phyloP scores from a whole-genome alignment of 1,284 basidiomycete genomes.

The Rhodotorula sp. region DNA sequence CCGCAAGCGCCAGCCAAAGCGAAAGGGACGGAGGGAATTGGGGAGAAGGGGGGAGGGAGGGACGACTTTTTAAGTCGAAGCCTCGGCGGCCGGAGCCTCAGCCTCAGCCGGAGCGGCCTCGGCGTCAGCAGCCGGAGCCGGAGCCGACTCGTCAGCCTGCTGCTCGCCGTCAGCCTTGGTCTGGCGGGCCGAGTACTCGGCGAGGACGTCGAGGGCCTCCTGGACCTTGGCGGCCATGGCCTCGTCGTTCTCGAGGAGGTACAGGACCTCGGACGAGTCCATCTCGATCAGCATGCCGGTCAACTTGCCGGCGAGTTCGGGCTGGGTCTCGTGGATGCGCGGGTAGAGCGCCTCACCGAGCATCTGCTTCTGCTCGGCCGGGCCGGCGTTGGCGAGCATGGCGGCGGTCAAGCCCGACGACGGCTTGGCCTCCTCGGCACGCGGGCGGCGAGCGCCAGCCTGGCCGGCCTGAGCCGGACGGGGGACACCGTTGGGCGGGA shows the following conservation, averaged over 20 bases:
- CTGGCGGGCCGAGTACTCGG: constrained; percentile 29
- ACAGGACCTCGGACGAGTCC: constrained; percentile 86
- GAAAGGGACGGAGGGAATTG: not conserved
- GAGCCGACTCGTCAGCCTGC: not conserved
- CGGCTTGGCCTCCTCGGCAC: constrained; percentile 45
- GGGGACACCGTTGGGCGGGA: constrained; percentile 49
- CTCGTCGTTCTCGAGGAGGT: constrained; percentile 75
- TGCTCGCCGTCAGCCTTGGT: constrained; percentile 13
- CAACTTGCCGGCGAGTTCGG: constrained; percentile 93
- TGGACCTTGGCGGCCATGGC: constrained; percentile 81
- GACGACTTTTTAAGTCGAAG: constrained; percentile 4
- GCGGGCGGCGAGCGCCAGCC: constrained; percentile 48
- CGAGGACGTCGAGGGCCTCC: constrained; percentile 60
- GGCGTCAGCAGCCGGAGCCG: constrained; percentile 2
- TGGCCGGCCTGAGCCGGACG: constrained; percentile 55
- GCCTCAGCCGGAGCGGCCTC: not conserved
- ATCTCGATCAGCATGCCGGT: constrained; percentile 75
- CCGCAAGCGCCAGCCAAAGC: constrained; percentile 3
- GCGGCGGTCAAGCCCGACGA: constrained; percentile 52
- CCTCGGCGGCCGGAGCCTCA: constrained; percentile 6
- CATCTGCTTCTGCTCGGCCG: constrained; percentile 95
- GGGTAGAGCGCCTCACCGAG: constrained; percentile 70
- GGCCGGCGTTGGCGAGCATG: constrained; percentile 67
- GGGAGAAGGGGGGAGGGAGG: not conserved
- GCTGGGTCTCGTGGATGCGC: constrained; percentile 53